A percentile compares a stretch with the other conserved stretches of the same genome.
Conservation (phyloP, 768 basidiomycete genomes). For the Leccinum uliginosum region DNA sequence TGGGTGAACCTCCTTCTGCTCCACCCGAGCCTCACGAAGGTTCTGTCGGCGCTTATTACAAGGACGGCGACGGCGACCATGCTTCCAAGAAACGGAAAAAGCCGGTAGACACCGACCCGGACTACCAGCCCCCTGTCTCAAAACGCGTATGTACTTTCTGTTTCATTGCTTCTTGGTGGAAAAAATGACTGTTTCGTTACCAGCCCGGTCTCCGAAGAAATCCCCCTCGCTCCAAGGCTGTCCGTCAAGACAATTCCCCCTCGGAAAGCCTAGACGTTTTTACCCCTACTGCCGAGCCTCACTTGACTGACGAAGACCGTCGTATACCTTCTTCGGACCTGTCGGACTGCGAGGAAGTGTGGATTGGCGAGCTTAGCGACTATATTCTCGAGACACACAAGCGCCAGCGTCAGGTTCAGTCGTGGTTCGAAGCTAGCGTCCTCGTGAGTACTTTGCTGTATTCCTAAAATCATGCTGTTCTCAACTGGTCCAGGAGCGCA, state of each 20-base stretch:
- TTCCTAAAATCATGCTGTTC: neutral
- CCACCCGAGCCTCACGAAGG: constrained; percentile 19
- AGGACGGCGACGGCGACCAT: constrained; percentile 28
- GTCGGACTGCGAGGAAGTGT: constrained; percentile 76
- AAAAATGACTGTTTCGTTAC: neutral
- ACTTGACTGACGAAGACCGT: constrained; percentile 37
- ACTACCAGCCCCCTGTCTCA: constrained; percentile 45
- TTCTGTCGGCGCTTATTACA: constrained; percentile 26
- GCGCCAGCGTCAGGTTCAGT: constrained; percentile 67
- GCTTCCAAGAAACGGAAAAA: constrained; percentile 49
- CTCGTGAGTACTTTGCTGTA: constrained; percentile 41
- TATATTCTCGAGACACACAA: constrained; percentile 71
- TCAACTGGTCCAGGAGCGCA: constrained; percentile 55
- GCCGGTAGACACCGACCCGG: constrained; percentile 44
- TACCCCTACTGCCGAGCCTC: constrained; percentile 17
- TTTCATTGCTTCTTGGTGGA: neutral
- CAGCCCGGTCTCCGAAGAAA: constrained; percentile 43
- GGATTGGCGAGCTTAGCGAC: constrained; percentile 63
- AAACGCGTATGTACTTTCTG: constrained; percentile 48
- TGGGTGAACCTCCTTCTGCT: constrained; percentile 6
- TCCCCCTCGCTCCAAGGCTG: constrained; percentile 36
- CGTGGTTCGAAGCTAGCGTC: constrained; percentile 66
- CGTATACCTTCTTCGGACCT: constrained; percentile 67
- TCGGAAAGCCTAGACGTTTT: constrained; percentile 20
- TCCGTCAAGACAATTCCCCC: constrained; percentile 27